Evolutionary conservation across 2,329 filamentous ascomycete species (phyloP).

Genomic region (Incumbomyces lentus): DNA sequence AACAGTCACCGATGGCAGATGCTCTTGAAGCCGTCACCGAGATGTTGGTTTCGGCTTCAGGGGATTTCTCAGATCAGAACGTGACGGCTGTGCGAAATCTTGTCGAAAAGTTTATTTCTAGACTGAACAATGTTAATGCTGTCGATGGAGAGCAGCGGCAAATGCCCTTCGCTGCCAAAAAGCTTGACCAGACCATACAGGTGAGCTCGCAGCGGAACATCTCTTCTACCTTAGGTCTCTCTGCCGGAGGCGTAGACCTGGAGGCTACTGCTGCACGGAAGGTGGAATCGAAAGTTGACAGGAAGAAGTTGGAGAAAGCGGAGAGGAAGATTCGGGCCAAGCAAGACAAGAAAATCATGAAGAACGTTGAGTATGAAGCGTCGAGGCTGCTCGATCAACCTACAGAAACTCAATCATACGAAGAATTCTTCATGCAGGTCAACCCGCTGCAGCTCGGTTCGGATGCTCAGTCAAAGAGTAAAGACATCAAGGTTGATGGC

Average conservation of each 20-base stretch:
- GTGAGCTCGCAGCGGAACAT: constrained; percentile 91
- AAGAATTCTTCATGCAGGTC: constrained; percentile 99
- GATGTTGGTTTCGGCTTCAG: constrained; percentile 85
- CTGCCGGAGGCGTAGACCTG: constrained; percentile 74
- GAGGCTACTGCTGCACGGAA: constrained; percentile 89
- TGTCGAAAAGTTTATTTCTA: constrained; percentile 80
- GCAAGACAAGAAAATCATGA: constrained; percentile 96
- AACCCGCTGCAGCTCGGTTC: constrained; percentile 84
- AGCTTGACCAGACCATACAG: constrained; percentile 88
- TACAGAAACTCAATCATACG: constrained; percentile 79
- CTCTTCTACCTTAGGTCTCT: constrained; percentile 84
- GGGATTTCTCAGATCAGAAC: constrained; percentile 60
- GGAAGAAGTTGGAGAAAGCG: constrained; percentile 98
- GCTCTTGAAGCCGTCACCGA: constrained; percentile 78
- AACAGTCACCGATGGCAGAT: constrained; percentile 68
- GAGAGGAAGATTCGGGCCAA: constrained; percentile 96
- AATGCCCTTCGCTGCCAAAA: constrained; percentile 65
- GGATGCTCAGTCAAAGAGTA: constrained; percentile 69
- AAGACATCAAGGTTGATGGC: constrained; percentile 96
- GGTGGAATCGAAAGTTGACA: constrained; percentile 93
- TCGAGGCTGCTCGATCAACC: constrained; percentile 77
- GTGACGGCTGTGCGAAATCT: constrained; percentile 70
- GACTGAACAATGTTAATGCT: constrained; percentile 64
- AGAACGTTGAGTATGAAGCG: constrained; percentile 95
- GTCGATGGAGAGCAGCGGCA: constrained; percentile 55